These are phyloP conservation scores for Colletotrichum sojae DNA, from an alignment of 2,329 filamentous ascomycete genomes.

Conservation along the genomic window DNA sequence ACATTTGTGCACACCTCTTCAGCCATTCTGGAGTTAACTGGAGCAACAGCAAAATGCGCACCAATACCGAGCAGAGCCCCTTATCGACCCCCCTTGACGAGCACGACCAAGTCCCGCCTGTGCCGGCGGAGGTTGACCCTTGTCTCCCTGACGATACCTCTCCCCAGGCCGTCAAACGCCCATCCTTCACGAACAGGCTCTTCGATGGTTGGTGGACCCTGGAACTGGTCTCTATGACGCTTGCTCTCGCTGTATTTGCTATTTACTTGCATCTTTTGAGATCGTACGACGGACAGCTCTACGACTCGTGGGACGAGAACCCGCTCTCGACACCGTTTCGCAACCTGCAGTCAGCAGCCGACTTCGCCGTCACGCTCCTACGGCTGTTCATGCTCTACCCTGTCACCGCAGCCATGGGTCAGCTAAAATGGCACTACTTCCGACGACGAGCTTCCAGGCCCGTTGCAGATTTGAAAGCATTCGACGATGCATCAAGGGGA, in stretches of 20 bases:
- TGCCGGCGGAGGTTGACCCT: background rate
- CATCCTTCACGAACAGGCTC: background rate
- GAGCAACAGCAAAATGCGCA: too few relatives aligned
- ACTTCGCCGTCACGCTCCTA: constrained; percentile 6
- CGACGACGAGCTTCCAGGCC: background rate
- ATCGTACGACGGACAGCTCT: background rate
- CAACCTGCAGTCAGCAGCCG: constrained; percentile 3
- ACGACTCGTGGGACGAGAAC: background rate
- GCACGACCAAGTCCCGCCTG: too few relatives aligned
- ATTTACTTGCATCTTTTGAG: background rate
- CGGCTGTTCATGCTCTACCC: background rate
- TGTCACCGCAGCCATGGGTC: constrained; percentile 10
- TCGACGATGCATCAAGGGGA: constrained; percentile 2
- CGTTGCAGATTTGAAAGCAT: background rate
- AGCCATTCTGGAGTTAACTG: too few relatives aligned
- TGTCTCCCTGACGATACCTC: background rate
- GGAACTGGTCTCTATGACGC: background rate
- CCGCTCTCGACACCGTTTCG: background rate
- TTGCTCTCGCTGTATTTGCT: background rate
- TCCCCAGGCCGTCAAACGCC: background rate
- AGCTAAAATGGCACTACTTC: constrained; percentile 20
- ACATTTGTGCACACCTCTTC: too few relatives aligned
- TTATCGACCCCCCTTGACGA: too few relatives aligned
- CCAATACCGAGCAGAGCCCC: too few relatives aligned
- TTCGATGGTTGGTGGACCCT: background rate